These are phyloP conservation scores for Heritiera littoralis DNA, from an alignment of 345 rosid genomes.

Conservation along the genomic window DNA sequence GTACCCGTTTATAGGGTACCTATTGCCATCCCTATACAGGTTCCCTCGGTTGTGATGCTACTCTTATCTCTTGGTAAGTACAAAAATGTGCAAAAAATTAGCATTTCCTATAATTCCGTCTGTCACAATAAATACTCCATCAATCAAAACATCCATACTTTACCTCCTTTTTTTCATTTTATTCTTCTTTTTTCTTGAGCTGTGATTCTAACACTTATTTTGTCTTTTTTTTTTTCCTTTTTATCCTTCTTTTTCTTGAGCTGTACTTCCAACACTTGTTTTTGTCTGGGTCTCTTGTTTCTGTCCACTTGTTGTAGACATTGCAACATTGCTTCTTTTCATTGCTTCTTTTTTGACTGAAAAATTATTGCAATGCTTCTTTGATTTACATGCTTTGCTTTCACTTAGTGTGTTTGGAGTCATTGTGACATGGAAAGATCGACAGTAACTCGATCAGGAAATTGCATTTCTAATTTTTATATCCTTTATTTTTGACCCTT, in stretches of 20 bases:
- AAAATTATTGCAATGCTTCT: background rate
- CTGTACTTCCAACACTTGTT: background rate
- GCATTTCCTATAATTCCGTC: background rate
- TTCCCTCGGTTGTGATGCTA: background rate
- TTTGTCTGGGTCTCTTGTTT: background rate
- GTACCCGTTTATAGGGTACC: no score
- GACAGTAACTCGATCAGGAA: background rate
- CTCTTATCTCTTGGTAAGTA: background rate
- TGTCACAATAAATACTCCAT: background rate
- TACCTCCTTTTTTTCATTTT: background rate
- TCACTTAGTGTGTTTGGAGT: background rate
- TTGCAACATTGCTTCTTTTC: background rate
- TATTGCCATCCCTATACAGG: no score
- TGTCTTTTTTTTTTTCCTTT: background rate
- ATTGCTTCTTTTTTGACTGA: background rate
- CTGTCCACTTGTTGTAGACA: conserved; percentile 10
- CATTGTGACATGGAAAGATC: conserved; percentile 9
- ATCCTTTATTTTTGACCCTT: background rate
- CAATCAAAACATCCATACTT: background rate
- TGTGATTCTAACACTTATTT: background rate
- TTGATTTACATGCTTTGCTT: background rate
- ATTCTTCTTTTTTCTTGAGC: background rate
- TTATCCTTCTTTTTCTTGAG: background rate
- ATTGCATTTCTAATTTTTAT: background rate
- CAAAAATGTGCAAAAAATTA: background rate